phyloP scores from a whole-genome alignment of 2,329 filamentous ascomycete species.

The Clonostachys chloroleuca region DNA sequence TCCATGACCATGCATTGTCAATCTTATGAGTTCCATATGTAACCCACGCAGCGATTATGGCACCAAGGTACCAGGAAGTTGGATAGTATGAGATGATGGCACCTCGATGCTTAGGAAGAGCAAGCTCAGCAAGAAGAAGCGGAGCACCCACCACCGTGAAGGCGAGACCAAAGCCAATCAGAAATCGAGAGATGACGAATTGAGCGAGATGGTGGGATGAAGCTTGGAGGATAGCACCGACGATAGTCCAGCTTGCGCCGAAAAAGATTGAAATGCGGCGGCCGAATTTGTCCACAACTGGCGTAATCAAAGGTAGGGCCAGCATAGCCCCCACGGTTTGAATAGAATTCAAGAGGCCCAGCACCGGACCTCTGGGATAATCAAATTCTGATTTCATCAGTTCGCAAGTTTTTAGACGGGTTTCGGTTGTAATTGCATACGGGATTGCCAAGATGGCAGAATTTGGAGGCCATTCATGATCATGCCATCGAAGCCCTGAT shows the following conservation, averaged over 20 bases:
- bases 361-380: constrained; percentile 16
- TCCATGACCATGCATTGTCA: constrained; percentile 41
- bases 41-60: constrained; percentile 30
- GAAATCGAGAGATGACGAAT: constrained; percentile 9
- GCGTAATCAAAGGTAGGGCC: too few relatives aligned
- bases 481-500: too few relatives aligned
- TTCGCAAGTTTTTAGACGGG: too few relatives aligned
- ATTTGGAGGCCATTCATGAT: constrained; percentile 34
- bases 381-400: constrained; percentile 20
- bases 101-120: constrained; percentile 11
- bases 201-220: constrained; percentile 7
- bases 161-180: constrained; percentile 6
- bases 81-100: constrained; percentile 10
- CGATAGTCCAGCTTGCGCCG: constrained; percentile 6
- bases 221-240: constrained; percentile 10
- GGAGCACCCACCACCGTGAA: constrained; percentile 8
- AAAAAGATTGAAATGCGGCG: constrained; percentile 9
- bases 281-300: constrained; percentile 8
- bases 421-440: too few relatives aligned
- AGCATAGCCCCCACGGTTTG: constrained; percentile 8
- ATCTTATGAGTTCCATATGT: constrained; percentile 39
- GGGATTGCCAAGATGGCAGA: constrained; percentile 24
- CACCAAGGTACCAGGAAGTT: constrained; percentile 9
- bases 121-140: constrained; percentile 9
- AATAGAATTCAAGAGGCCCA: constrained; percentile 24